Evolutionary conservation across 495 filamentous ascomycete genomes (phyloP), one percentile per base, ranked within the genome.

Genomic region (Podospora sp.): DNA sequence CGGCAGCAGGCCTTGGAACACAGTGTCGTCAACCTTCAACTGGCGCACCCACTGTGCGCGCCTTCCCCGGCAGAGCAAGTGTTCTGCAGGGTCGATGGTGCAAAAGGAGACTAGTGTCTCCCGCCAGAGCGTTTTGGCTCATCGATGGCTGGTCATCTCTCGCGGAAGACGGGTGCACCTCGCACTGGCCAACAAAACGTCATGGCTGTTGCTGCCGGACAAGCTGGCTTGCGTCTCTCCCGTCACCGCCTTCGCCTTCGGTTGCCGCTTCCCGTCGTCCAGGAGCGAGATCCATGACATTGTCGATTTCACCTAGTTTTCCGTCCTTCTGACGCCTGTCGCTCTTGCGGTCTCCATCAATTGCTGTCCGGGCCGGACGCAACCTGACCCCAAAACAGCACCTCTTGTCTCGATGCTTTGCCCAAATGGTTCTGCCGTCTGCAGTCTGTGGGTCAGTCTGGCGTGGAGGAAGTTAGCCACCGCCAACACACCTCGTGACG

Each of bases 91-190:
- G 65, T 36, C 57, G 55, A 46, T 40, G 46, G 69, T 25, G 57
- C 46, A 16, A 68, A 68, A 65, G 24, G 29, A 57, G 68, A 63
- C 60, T 74, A 71, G 72, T 51, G 65, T 46, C 60, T 68, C 69
- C 72, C 68, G 67, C 59, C 70, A 62, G 73, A 61, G 35, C 67
- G 65, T 72, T 70, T 71, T 72, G 69, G 62, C 69, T 71, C 66
- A 55, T 56, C 22, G 46, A 61, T 69, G 69, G 66, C 61, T 55
- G 68, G 63, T 49, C 49, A 65, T 21, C 35, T 65, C 58, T 71
- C 73, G 73, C 68, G 73, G 73, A 73, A 71, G 20, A 40, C 73
- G 73, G 72, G 70, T 69, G 26, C 58, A 24, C 71, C 71, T 68
- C 25, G n/a, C 12, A 22, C 22, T n/a, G 29, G 49, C 62, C 62